These are phyloP conservation scores for Paratrypanosoma confusum DNA, from an alignment of 208 protist species.

Conservation along the genomic window DNA sequence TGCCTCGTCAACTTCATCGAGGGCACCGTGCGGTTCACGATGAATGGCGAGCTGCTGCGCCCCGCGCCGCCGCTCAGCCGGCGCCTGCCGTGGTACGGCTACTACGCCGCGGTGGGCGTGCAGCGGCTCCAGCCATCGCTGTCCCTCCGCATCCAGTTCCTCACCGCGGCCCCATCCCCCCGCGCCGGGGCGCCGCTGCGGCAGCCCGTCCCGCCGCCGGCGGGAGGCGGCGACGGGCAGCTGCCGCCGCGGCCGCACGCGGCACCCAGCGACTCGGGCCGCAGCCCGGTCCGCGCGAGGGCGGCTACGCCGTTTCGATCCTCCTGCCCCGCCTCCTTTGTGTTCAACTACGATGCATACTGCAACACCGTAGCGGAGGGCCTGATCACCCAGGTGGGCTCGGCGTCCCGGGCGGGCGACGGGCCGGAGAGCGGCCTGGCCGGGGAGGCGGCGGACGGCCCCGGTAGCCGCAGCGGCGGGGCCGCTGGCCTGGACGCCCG, in stretches of 20 bases:
- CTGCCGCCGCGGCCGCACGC: slow-evolving; percentile 3
- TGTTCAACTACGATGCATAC: slow-evolving; percentile 19
- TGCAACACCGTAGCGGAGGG: slow-evolving; percentile 12
- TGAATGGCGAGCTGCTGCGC: slow-evolving; percentile 33
- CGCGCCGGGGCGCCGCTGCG: neutral
- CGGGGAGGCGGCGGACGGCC: neutral
- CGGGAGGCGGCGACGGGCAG: slow-evolving; percentile 3
- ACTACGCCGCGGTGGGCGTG: slow-evolving; percentile 55
- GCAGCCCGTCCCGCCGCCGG: neutral
- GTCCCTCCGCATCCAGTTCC: slow-evolving; percentile 34
- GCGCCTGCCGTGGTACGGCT: slow-evolving; percentile 10
- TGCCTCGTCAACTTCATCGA: slow-evolving; percentile 60
- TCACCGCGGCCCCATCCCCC: slow-evolving; percentile 6
- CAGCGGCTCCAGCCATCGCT: slow-evolving; percentile 20
- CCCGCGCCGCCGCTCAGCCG: slow-evolving; percentile 7
- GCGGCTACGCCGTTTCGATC: slow-evolving; percentile 3
- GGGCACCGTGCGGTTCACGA: slow-evolving; percentile 48
- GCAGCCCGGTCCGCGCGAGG: neutral
- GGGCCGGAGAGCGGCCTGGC: neutral
- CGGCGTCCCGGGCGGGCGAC: neutral
- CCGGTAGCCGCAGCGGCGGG: too few species aligned
- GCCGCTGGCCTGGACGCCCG: slow-evolving; percentile 22
- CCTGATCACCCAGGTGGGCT: neutral
- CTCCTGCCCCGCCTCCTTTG: slow-evolving; percentile 11
- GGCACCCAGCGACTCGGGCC: neutral